phyloP scores from a whole-genome alignment of 2,329 filamentous ascomycete species.

The Colletotrichum lupini region DNA sequence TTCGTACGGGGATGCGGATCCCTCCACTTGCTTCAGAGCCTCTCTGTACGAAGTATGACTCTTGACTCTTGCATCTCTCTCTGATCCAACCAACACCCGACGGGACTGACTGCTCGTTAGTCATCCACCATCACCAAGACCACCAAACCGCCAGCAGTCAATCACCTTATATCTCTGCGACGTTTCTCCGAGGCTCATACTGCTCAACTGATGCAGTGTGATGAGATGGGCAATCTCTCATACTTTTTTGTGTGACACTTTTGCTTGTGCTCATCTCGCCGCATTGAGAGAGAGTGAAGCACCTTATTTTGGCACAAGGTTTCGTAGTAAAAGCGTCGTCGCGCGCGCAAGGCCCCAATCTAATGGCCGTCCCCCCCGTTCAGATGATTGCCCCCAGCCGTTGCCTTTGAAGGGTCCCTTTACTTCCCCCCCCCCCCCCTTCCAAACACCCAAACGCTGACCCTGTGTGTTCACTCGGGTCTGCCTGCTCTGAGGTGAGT shows the following conservation, averaged over 20 bases:
- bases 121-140: background rate
- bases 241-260: background rate
- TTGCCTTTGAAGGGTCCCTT: background rate
- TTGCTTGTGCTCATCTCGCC: background rate
- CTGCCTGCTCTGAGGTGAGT: no score
- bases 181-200: no score
- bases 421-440: background rate
- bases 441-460: slow-evolving; percentile 5
- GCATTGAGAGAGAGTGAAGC: background rate
- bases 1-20: background rate
- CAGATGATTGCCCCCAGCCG: slow-evolving; percentile 4
- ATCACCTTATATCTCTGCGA: no score
- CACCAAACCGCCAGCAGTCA: background rate
- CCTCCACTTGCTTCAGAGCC: no score
- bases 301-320: slow-evolving; percentile 9
- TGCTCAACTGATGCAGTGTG: no score
- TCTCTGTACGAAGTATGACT: no score
- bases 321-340: slow-evolving; percentile 8
- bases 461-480: background rate
- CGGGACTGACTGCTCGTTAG: background rate
- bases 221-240: background rate
- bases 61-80: background rate
- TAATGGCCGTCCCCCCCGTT: slow-evolving; percentile 7
- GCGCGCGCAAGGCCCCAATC: background rate
- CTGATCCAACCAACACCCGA: background rate